Evolutionary conservation across 179 eudicot genomes (phyloP).

Genomic region (Carnegiea gigantea): DNA sequence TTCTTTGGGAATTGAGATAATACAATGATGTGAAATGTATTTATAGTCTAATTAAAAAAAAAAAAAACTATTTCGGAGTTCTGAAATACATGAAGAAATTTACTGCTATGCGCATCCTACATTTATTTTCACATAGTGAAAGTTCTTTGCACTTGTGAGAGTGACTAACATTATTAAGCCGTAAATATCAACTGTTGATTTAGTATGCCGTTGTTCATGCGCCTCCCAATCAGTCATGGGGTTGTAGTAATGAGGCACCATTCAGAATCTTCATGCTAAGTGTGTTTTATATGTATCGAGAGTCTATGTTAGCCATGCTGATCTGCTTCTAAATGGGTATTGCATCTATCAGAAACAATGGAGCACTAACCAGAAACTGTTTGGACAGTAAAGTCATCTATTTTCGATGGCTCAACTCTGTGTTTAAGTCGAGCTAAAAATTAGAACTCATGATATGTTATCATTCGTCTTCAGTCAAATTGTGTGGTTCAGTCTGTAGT

Average conservation of each 20-base stretch:
- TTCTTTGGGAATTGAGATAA: neutral
- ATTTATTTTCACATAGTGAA: neutral
- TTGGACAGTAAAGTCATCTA: neutral
- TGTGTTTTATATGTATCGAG: neutral
- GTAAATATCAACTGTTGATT: neutral
- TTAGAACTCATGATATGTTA: neutral
- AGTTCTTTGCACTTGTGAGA: neutral
- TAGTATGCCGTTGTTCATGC: neutral
- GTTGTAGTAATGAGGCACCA: neutral
- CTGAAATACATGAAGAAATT: neutral
- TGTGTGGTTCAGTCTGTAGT: neutral
- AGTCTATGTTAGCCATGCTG: neutral
- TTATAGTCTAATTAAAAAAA: neutral
- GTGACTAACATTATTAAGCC: neutral
- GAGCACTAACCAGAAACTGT: neutral
- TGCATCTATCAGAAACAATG: neutral
- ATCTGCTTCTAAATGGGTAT: neutral
- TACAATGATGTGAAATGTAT: neutral
- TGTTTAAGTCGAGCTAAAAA: neutral
- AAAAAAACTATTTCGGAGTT: neutral
- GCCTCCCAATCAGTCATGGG: neutral
- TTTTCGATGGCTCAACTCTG: neutral
- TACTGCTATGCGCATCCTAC: neutral
- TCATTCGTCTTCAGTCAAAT: neutral
- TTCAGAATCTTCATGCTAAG: neutral